Base-by-base conservation (phyloP, 805 yeast species). In the Priceomyces carsonii region DNA sequence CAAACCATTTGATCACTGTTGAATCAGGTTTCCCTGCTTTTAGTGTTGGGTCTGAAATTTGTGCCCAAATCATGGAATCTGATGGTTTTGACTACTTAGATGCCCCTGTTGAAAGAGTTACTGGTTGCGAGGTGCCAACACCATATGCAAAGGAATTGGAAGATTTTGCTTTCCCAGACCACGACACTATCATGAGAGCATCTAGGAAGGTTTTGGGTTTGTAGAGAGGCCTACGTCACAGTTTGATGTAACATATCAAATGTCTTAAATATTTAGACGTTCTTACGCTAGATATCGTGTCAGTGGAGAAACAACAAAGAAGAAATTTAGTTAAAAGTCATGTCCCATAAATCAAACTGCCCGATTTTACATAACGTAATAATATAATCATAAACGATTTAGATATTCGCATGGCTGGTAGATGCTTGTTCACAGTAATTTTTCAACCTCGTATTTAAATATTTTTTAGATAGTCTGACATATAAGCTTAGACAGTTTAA, bases 91-190 rank as follows among this genome's bases (percentile, higher is more conserved):
- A 93, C 70, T 87, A 89, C 79, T 79, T 93, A 60, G 99, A 93
- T 69, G 95, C 98, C 43, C 99, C 99, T 53, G 87, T 93, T 50
- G 95, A 84, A 73, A 88, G 99, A 77, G 91, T 90, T 56, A 93
- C 99, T 41, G 99, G 99, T 66, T 95, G 98, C 61, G 99, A 93
- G 73, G 97, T 90, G 20, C 99, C 99, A 67, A 93, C 99, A 51
- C 99, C 99, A 48, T 93, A 93, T 63, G 96, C 96, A 53, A 79
- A 81, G 67, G 90, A 84, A 71, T 79, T 93, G 62, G 99, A 93
- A 80, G 95, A 85, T 72, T 86, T 93, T 61, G 96, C 98, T 38
- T 93, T 93, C 96, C 99, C 99, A 67, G 96, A 90, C 64, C 76
- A 86, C 38, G 91, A 86, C 58, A 79, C 89, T 48, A 85, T 93